Evolutionary conservation across 1,284 basidiomycete species (phyloP).

Genomic region (Tilletia setariae): DNA sequence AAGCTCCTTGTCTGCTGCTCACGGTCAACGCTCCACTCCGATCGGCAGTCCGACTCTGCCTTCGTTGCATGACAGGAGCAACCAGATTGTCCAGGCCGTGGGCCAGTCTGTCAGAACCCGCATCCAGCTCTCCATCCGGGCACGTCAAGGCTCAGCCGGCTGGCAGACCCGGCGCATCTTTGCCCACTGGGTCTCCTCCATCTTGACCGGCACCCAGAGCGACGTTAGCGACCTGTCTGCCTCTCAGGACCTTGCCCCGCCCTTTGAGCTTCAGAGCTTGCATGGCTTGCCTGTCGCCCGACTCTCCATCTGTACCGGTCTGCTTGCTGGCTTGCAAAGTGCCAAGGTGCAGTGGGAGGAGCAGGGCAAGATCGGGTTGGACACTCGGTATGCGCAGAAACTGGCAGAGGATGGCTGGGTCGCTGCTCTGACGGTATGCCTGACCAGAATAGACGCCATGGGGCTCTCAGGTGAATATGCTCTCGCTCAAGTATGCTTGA

Average conservation of each 20-base stretch:
- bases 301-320: constrained; percentile 42
- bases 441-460: constrained; percentile 23
- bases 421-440: constrained; percentile 36
- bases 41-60: neutral
- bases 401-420: constrained; percentile 40
- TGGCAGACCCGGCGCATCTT: constrained; percentile 34
- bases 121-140: constrained; percentile 35
- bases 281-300: constrained; percentile 32
- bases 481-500: neutral
- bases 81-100: constrained; percentile 33
- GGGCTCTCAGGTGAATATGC: neutral
- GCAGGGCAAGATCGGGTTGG: constrained; percentile 23
- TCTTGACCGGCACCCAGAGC: constrained; percentile 30
- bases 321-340: constrained; percentile 40
- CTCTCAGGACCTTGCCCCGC: neutral
- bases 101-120: constrained; percentile 39
- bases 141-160: constrained; percentile 28
- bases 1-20: neutral
- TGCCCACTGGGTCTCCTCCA: constrained; percentile 31
- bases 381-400: constrained; percentile 26
- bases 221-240: neutral
- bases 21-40: neutral
- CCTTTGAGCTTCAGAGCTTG: constrained; percentile 9
- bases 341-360: constrained; percentile 28
- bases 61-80: constrained; percentile 24